These are phyloP conservation scores for Penicillium fimorum DNA, from an alignment of 495 filamentous ascomycete species.

Conservation along the genomic window DNA sequence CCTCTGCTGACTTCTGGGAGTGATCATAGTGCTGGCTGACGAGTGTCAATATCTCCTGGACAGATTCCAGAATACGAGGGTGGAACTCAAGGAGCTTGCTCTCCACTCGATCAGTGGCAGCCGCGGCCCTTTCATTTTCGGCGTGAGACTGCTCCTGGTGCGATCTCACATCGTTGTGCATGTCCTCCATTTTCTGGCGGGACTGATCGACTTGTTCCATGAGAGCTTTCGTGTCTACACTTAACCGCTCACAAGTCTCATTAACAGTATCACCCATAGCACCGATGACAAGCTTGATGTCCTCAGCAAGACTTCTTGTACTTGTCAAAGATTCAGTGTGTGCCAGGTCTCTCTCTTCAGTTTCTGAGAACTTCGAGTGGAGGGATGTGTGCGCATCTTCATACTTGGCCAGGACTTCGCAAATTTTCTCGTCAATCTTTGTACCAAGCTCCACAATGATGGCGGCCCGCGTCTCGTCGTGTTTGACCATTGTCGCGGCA, in stretches of 20 bases:
- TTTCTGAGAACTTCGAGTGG: constrained; percentile 65
- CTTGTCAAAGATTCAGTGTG: constrained; percentile 66
- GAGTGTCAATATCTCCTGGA: constrained; percentile 78
- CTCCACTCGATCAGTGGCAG: constrained; percentile 72
- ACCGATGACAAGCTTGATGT: constrained; percentile 78
- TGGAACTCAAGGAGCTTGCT: constrained; percentile 74
- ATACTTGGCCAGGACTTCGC: constrained; percentile 74
- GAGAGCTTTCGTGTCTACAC: constrained; percentile 79
- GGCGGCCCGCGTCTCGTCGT: constrained; percentile 58
- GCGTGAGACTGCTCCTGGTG: constrained; percentile 77
- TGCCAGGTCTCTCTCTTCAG: constrained; percentile 62
- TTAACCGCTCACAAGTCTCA: constrained; percentile 80
- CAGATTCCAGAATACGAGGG: constrained; percentile 75
- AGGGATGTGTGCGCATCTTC: constrained; percentile 72
- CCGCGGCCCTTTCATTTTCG: constrained; percentile 67
- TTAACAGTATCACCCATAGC: constrained; percentile 78
- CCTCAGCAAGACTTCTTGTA: constrained; percentile 78
- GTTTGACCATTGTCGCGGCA: constrained; percentile 64
- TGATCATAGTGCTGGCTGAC: constrained; percentile 80
- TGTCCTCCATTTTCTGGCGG: constrained; percentile 72
- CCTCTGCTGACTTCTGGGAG: constrained; percentile 51
- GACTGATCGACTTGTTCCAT: constrained; percentile 76
- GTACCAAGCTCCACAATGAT: constrained; percentile 55
- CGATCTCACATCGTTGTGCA: constrained; percentile 65
- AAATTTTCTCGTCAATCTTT: constrained; percentile 79